Conservation (phyloP, 805 yeast genomes). For the Saturnispora sanitii region DNA sequence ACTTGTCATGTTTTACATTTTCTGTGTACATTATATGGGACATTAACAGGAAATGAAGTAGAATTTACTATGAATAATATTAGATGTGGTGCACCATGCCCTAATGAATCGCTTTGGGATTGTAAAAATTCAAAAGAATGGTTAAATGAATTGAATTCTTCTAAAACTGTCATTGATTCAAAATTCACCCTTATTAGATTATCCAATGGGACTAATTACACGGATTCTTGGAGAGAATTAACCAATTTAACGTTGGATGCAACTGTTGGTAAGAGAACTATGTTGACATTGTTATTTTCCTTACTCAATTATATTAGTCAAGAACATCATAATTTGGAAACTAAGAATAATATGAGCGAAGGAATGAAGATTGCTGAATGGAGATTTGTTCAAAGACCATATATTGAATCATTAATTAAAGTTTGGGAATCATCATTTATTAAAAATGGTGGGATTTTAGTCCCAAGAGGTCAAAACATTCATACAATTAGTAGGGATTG, state of each 20-base stretch:
- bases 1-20: slow-evolving; percentile 43
- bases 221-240: slow-evolving; percentile 45
- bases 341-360: slow-evolving; percentile 21
- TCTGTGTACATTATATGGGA: slow-evolving; percentile 38
- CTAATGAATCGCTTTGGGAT: slow-evolving; percentile 50
- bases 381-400: slow-evolving; percentile 55
- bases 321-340: slow-evolving; percentile 33
- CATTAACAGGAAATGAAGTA: slow-evolving; percentile 33
- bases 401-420: slow-evolving; percentile 45
- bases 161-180: slow-evolving; percentile 38
- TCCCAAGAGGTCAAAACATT: slow-evolving; percentile 40
- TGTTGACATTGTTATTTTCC: slow-evolving; percentile 49
- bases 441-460: slow-evolving; percentile 52
- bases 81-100: slow-evolving; percentile 57
- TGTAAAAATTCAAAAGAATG: slow-evolving; percentile 42
- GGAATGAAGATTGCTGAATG: slow-evolving; percentile 47
- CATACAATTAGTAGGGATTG: slow-evolving; percentile 43
- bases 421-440: slow-evolving; percentile 61
- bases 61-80: slow-evolving; percentile 35
- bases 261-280: slow-evolving; percentile 37
- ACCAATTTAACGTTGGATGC: slow-evolving; percentile 31
- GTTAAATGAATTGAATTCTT: slow-evolving; percentile 31
- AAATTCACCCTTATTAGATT: slow-evolving; percentile 46
- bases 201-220: slow-evolving; percentile 42
- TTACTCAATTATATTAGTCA: slow-evolving; percentile 57